Evolutionary conservation across 2,329 filamentous ascomycete genomes (phyloP), one percentile per base, ranked within the genome.

Genomic region (Colletotrichum cordylinicola): DNA sequence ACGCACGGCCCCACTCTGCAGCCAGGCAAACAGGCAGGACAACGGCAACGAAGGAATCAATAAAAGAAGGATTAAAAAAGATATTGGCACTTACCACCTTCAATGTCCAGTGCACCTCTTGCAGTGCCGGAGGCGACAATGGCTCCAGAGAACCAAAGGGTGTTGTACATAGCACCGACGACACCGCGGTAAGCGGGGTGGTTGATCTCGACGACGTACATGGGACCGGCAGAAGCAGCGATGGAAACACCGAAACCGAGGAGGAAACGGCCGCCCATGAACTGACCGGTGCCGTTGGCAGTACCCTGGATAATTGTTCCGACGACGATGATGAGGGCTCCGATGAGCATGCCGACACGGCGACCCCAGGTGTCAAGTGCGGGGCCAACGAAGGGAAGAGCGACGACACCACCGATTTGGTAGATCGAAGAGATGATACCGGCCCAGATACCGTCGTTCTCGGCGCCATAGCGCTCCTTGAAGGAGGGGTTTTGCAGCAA

Each of bases 221-320:
- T 85, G 8, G 87, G 88, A 2, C 86, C 87, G 8, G 87, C 87
- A 2, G 86, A 84, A 2, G 86, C 84, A 21, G 86, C 85, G 76
- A 89, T 86, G 56, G 86, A 85, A 31, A 88, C 87, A 68, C 88
- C 88, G 76, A 93, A 92, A 69, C 91, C 91, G 4, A 93, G 87
- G 24, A 93, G 82, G 82, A 93, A 92, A 33, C 91, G 88, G n/a
- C 91, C 91, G 58, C 87, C 88, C 82, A 89, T 87, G 79, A 89
- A 90, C 72, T 88, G 86, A 12, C 82, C 82, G 74, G 79, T 81
- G 71, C 64, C 80, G 69, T 80, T 80, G 72, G 85, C 83, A 2
- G 86, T 84, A n/a, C 83, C 86, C 75, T 89, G 87, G 66, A 90
- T 84, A 71, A 86, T 82, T 33, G 87, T 85, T 18, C 88, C 88